Base-by-base conservation (phyloP, 2,329 filamentous ascomycete species). In the Arachnomyces sp. region DNA sequence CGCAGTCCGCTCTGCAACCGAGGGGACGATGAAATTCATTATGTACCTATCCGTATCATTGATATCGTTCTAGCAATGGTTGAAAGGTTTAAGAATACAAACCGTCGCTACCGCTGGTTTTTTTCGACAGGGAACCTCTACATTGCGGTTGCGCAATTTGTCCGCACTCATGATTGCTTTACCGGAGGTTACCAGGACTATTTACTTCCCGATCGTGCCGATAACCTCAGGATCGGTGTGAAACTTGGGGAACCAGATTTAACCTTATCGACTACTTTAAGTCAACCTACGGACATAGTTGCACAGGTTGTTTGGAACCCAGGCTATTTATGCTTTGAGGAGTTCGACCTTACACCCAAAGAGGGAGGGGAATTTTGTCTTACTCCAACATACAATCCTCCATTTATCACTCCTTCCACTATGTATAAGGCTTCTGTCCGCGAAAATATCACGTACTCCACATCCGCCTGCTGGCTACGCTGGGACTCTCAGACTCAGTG, bases 111-210 rank as follows among this genome's bases (percentile, higher is more conserved):
- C 28, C 29, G 16, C n/a, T 49, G 46, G 44, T 34, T 42, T 13
- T 21, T 38, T 3, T 43, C 42, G 9, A 40, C 35, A 15, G 36
- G 37, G 3, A 42, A 43, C 14, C 34, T 48, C 15, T 39, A 36
- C 16, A 35, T 18, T 9, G 18, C n/a, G 6, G 11, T 49, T 9
- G 35, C 32, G 13, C 40, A 46, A 17, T 43, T 51, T 45, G 31
- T 51, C n/a, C 37, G 34, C 28, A 41, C 38, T 15, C 47, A 49
- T 34, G 44, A 49, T 25, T 49, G 48, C 21, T 49, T 49, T 32
- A 29, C 36, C 9, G 21, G 21, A 5, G 21, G 9, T 9, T 25
- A 25, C 21, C 21, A 25, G 21, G 21, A 25, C 9, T 25, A 5
- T 5, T 29, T 18, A 17, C n/a, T 36, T 8, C 8, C 30, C 11